Percentiles rank a stretch among this genome's conserved stretches.
These are phyloP conservation scores for Coffea humblotiana DNA, from an alignment of 305 asterid species.

Conservation along the genomic window DNA sequence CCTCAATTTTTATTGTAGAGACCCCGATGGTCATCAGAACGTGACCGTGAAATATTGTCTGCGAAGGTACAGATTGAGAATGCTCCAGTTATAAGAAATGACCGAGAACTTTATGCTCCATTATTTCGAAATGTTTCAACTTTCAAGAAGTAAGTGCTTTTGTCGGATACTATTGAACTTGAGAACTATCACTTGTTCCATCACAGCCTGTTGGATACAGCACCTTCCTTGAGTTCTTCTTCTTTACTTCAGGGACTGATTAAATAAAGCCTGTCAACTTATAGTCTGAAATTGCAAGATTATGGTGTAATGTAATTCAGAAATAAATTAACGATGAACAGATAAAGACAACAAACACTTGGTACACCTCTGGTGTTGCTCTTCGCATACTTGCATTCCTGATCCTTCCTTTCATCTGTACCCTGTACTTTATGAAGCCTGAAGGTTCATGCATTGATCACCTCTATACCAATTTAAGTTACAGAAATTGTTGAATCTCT, in stretches of 20 bases:
- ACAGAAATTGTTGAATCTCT: not conserved
- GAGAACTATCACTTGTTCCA: not conserved
- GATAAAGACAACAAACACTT: not conserved
- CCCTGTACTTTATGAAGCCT: too few species aligned
- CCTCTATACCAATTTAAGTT: not conserved
- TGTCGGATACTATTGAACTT: not conserved
- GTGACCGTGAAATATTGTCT: conserved; percentile 64
- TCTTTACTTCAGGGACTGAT: not conserved
- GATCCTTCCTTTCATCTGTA: not conserved
- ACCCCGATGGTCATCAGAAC: conserved; percentile 84
- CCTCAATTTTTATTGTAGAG: conserved; percentile 46
- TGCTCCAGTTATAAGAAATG: conserved; percentile 55
- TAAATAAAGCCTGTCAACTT: not conserved
- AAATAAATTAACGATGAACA: not conserved
- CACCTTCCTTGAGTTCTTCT: not conserved
- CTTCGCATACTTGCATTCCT: not conserved
- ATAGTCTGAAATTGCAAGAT: not conserved
- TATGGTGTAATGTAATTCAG: not conserved
- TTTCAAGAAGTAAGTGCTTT: conserved; percentile 70
- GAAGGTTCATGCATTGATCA: not conserved
- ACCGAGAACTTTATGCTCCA: conserved; percentile 62
- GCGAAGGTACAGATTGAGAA: conserved; percentile 67
- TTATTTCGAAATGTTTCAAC: conserved; percentile 70
- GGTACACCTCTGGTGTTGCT: not conserved
- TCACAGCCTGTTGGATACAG: not conserved